Base-by-base conservation (phyloP, 2,329 filamentous ascomycete species). In the Coniochaeta ligniaria region DNA sequence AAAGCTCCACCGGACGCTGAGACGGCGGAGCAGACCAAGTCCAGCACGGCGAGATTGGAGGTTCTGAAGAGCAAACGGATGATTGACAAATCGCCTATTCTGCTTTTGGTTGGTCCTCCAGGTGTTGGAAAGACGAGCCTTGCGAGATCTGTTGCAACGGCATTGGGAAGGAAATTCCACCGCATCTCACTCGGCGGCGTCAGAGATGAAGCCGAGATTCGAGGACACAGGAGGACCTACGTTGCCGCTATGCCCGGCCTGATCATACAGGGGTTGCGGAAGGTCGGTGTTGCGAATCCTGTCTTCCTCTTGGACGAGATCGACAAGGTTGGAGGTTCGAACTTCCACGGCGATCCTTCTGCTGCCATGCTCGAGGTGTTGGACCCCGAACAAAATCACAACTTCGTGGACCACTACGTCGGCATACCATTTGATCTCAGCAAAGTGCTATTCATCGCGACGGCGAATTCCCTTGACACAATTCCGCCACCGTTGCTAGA, bases 241-340 rank as follows among this genome's bases (percentile, higher is more conserved):
- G 95, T 99, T 61, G 95, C 95, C 24, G 95, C 95, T n/a, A 97
- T 99, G 94, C 95, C 95, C 11, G 95, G 95, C 59, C 80, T 98
- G 60, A 90, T 99, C 62, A 93, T 98, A 33, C 93, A 92, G 72
- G 95, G 94, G 0, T 73, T 99, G 60, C 93, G 95, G 77, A 99
- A 98, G 77, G 94, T 96, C 35, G 94, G 93, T 55, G 94, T 98
- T 22, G 86, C 92, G 2, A 99, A 99, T 71, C 95, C 95, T 0
- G 94, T 99, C 60, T 91, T 99, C 76, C 78, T 99, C 54, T 86
- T 99, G 14, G 95, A 99, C 70, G 95, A 99, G 77, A 97, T 99
- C 67, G 95, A 99, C 80, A 99, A 99, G 80, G 84, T 99, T 63
- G 92, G 93, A 64, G 87, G 88, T 62, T 87, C 91, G 38, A 98